Percentiles rank a stretch among this genome's conserved stretches.
phyloP scores from a whole-genome alignment of 495 filamentous ascomycete genomes.

The Astrothelium macrocarpum region DNA sequence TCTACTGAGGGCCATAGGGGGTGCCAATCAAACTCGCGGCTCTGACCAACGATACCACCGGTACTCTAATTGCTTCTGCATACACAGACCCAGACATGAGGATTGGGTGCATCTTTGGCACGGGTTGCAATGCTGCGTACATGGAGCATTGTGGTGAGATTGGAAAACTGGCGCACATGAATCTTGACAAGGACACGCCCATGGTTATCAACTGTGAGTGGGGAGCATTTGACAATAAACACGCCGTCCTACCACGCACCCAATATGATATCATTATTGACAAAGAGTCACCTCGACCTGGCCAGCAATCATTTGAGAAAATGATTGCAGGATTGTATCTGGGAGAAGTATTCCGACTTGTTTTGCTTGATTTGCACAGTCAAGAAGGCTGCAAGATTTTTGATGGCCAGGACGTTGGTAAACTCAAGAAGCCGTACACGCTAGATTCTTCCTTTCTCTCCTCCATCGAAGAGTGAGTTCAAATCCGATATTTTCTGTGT shows the following conservation, averaged over 20 bases:
- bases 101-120: slow-evolving; percentile 98
- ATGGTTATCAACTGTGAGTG: slow-evolving; percentile 99
- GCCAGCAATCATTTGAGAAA: slow-evolving; percentile 95
- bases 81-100: slow-evolving; percentile 88
- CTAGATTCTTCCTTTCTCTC: slow-evolving; percentile 93
- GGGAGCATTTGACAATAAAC: slow-evolving; percentile 97
- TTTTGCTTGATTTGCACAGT: slow-evolving; percentile 75
- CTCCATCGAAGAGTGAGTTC: slow-evolving; percentile 69
- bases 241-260: slow-evolving; percentile 81
- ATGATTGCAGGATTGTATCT: slow-evolving; percentile 96
- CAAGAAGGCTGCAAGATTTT: slow-evolving; percentile 71
- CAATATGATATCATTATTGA: slow-evolving; percentile 79
- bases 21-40: slow-evolving; percentile 90
- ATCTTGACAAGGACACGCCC: slow-evolving; percentile 76
- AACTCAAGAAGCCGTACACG: slow-evolving; percentile 71
- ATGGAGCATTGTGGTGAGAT: slow-evolving; percentile 89
- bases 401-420: slow-evolving; percentile 65
- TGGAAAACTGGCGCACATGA: slow-evolving; percentile 89
- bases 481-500: not conserved
- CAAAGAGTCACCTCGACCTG: slow-evolving; percentile 84
- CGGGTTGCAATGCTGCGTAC: slow-evolving; percentile 96
- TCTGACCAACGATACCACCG: slow-evolving; percentile 95
- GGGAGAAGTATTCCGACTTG: slow-evolving; percentile 88
- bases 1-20: slow-evolving; percentile 40
- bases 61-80: slow-evolving; percentile 94